Base-by-base conservation (phyloP, 257 asterid genomes). In the Thymus quinquecostatus region DNA sequence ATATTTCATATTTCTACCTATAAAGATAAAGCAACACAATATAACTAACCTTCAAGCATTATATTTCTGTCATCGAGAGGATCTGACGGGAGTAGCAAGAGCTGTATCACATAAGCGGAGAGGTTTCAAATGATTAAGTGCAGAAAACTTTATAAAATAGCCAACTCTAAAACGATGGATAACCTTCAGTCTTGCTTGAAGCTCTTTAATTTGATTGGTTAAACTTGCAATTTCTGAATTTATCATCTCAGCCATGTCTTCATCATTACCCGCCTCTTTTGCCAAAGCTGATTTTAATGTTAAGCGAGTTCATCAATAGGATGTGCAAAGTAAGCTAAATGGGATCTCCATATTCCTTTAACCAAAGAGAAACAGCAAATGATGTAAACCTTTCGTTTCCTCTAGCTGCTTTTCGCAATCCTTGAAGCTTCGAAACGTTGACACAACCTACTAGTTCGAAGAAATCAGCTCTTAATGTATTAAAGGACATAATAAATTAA, bases 31-130 rank as follows among this genome's bases (percentile, higher is more conserved):
- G 71, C 7, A 34, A 29, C 59, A 59, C 10, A 21, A 47, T 10
- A 60, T 14, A 59, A 54, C 82, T 48, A 66, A 94, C 99, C 98
- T 95, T 95, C 99, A 71, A 95, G 91, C 98, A 95, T 82, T 71
- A 95, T 95, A 81, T 95, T 95, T 83, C 99, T 92, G 11, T 83
- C 85, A 88, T 95, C 98, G 33, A 95, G 98, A 68, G 99, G 99
- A 81, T 95, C 97, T 4, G 87, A 74, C 11, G 99, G 99, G 73
- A 95, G 80, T 54, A 95, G 96, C 82, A 95, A 83, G 60, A 92
- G 57, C 99, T 95, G 73, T 57, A 60, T 67, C 45, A 63, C 70
- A 74, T 10, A 62, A 55, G 60, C 8, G 49, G 33, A 60, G 57
- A 51, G 51, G n/a, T 56, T 54, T 70, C 51, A 45, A 75, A 50